Base-by-base conservation (phyloP, 192 early-diverging fungal species). In the Diversispora eburnea region DNA sequence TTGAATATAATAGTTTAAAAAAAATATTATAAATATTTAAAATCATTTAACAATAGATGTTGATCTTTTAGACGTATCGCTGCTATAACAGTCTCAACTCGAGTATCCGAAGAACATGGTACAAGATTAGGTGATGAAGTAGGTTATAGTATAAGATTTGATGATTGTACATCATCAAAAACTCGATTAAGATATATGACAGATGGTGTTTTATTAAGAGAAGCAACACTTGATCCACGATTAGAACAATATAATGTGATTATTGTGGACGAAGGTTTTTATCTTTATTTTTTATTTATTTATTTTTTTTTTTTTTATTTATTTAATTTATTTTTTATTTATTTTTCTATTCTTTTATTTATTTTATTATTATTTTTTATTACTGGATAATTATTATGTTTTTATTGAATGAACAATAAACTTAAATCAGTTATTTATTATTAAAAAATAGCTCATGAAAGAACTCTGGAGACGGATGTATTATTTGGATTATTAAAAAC, bases 131-230 rank as follows among this genome's bases (percentile, higher is more conserved):
- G 96, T 12, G 76, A 83, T 12, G 85, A 84, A 47, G 91, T 99
- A 2, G 97, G 97, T 12, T 99, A 99, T 73, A 86, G 93, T 0
- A 95, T 99, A 42, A 89, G 97, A 42, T 98, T 97, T 72, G 97
- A 99, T 70, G 97, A 99, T 78, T 92, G 88, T 56, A 98, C 97
- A 15, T 86, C 87, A 6, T 77, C 87, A 0, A 82, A 86, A 62
- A 99, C 97, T 5, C 80, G 84, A n/a, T 89, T 99, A 41, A 95
- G 93, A 77, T 97, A 97, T 82, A 96, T 97, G 93, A 99, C 97
- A 8, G 97, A 98, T 62, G 97, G 97, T 84, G 92, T 98, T 43
- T 82, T 99, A 22, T 82, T 95, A 41, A 88, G 97, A 57, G 97
- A 99, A 81, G 91, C 91, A 22, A 84, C 97, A 13, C 83, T 87